A percentile compares a stretch with the other conserved stretches of the same genome.
These are phyloP conservation scores for Zalaria obscura DNA, from an alignment of 2,329 filamentous ascomycete species.

Conservation along the genomic window DNA sequence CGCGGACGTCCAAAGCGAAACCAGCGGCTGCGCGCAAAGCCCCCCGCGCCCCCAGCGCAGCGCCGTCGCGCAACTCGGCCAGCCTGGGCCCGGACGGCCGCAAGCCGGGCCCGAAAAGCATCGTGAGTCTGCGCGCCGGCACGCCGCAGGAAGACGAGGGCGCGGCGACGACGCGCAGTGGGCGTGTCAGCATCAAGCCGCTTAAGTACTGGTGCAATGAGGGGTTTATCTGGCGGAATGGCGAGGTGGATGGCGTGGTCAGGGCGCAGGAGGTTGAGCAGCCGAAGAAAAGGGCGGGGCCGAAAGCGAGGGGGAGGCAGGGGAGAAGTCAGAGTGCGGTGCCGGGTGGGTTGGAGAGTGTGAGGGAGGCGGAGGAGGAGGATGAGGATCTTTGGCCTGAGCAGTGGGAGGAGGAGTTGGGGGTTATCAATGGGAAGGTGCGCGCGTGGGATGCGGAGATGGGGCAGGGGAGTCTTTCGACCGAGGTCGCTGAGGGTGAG, in stretches of 20 bases:
- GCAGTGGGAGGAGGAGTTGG: slow-evolving; percentile 57
- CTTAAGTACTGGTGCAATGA: slow-evolving; percentile 82
- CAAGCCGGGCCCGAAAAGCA: slow-evolving; percentile 4
- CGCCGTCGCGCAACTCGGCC: no score
- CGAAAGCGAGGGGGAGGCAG: slow-evolving; percentile 19
- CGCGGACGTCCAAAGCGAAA: background rate
- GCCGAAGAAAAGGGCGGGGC: slow-evolving; percentile 11
- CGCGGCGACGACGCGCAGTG: slow-evolving; percentile 56
- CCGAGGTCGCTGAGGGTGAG: slow-evolving; percentile 28
- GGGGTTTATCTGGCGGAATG: slow-evolving; percentile 52
- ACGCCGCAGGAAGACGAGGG: slow-evolving; percentile 33
- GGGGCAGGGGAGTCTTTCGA: slow-evolving; percentile 16
- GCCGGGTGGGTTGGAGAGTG: slow-evolving; percentile 7
- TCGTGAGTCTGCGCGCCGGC: slow-evolving; percentile 16
- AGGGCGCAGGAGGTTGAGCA: slow-evolving; percentile 50
- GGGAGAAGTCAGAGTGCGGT: slow-evolving; percentile 11
- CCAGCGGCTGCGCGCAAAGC: background rate
- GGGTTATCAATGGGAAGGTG: slow-evolving; percentile 49
- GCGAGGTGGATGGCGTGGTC: slow-evolving; percentile 63
- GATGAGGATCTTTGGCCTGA: slow-evolving; percentile 44
- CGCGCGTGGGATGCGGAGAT: slow-evolving; percentile 36
- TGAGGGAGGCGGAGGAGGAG: slow-evolving; percentile 24
- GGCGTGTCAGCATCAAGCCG: slow-evolving; percentile 63
- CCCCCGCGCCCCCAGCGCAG: background rate
- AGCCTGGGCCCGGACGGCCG: slow-evolving; percentile 11